Percentiles rank a stretch among this genome's conserved stretches.
phyloP scores from a whole-genome alignment of 495 filamentous ascomycete species.

The Aspergillus mulundensis region DNA sequence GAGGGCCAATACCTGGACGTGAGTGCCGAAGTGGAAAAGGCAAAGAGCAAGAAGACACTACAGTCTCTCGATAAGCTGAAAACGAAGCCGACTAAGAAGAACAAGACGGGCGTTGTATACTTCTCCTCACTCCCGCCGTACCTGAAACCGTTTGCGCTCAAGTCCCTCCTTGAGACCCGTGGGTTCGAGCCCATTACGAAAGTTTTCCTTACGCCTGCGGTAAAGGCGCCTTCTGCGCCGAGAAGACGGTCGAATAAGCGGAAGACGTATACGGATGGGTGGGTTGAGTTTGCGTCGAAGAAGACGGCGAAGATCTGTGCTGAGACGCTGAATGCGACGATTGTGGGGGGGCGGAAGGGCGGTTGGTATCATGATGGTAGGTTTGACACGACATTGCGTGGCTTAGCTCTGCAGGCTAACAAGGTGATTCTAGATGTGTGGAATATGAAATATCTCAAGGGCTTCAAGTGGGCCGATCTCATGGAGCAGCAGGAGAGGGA shows the following conservation, averaged over 20 bases:
- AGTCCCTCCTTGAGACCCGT: constrained; percentile 70
- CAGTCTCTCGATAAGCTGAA: constrained; percentile 6
- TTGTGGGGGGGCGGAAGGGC: constrained; percentile 82
- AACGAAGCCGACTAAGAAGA: constrained; percentile 28
- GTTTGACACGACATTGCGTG: not conserved
- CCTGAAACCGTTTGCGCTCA: constrained; percentile 82
- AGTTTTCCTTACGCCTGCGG: constrained; percentile 83
- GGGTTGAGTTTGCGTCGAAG: constrained; percentile 81
- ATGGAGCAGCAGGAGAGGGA: constrained; percentile 71
- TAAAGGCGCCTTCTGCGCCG: constrained; percentile 54
- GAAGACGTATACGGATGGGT: constrained; percentile 81
- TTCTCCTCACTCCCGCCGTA: constrained; percentile 89
- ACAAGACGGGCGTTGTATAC: constrained; percentile 75
- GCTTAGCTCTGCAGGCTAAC: not conserved
- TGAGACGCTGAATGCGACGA: constrained; percentile 79
- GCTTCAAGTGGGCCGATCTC: constrained; percentile 75
- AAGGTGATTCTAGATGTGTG: constrained; percentile 59
- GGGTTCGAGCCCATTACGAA: constrained; percentile 67
- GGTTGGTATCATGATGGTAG: constrained; percentile 72
- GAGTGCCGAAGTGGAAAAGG: constrained; percentile 14
- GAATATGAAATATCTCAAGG: constrained; percentile 74
- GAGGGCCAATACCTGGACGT: constrained; percentile 22
- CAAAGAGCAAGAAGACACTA: constrained; percentile 17
- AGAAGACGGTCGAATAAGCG: constrained; percentile 82
- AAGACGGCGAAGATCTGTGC: constrained; percentile 77